phyloP scores from a whole-genome alignment of 2,329 filamentous ascomycete species.

The Dissoconium aciculare region DNA sequence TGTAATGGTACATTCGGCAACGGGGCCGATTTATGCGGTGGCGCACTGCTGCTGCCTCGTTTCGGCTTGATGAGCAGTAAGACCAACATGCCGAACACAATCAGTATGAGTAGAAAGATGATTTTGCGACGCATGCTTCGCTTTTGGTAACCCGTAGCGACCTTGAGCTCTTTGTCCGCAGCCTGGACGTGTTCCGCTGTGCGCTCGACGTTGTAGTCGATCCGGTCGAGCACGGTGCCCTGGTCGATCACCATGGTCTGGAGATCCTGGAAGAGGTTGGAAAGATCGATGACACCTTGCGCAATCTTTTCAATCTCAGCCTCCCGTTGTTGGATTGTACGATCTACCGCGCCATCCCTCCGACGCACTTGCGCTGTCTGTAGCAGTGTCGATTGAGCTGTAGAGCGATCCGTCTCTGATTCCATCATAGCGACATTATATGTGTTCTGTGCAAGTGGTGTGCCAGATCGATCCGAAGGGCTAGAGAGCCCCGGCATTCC shows the following conservation, averaged over 20 bases:
- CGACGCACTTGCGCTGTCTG: constrained; percentile 48
- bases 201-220: constrained; percentile 79
- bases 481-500: constrained; percentile 27
- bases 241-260: constrained; percentile 66
- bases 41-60: constrained; percentile 11
- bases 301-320: constrained; percentile 96
- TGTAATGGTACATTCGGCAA: background rate
- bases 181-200: constrained; percentile 90
- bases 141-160: constrained; percentile 77
- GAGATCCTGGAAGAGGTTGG: constrained; percentile 90
- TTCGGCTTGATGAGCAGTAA: constrained; percentile 68
- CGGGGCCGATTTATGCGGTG: background rate
- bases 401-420: constrained; percentile 82
- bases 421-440: constrained; percentile 86
- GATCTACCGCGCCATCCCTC: constrained; percentile 56
- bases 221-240: constrained; percentile 37
- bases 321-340: constrained; percentile 78
- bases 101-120: constrained; percentile 69
- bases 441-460: constrained; percentile 36
- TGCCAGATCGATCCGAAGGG: constrained; percentile 34
- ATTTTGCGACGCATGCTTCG: constrained; percentile 82
- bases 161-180: constrained; percentile 79
- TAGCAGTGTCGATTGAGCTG: constrained; percentile 77
- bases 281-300: constrained; percentile 91
- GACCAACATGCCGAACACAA: constrained; percentile 79